A percentile compares a stretch with the other conserved stretches of the same genome.
Evolutionary conservation across 495 filamentous ascomycete species (phyloP).

Genomic region (Hypoxylon perforatum): DNA sequence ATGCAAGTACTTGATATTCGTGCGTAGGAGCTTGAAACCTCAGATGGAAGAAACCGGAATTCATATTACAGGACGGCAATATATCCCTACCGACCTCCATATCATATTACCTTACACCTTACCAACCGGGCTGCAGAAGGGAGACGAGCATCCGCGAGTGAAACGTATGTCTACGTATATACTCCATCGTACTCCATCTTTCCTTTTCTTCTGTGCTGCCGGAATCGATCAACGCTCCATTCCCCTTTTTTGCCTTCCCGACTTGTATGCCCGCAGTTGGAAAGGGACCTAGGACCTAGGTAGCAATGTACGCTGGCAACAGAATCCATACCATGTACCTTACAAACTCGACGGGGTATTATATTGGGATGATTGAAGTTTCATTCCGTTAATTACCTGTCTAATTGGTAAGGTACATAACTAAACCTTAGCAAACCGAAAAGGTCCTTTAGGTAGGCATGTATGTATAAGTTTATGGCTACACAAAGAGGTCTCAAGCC

Average conservation of each 20-base stretch:
- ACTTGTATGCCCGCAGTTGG: constrained; percentile 26
- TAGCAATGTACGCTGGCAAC: constrained; percentile 6
- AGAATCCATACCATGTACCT: constrained; percentile 6
- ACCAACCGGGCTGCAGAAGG: constrained; percentile 10
- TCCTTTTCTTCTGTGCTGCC: constrained; percentile 14
- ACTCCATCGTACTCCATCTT: neutral
- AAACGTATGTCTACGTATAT: constrained; percentile 3
- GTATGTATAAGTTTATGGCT: constrained; percentile 19
- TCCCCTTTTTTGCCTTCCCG: constrained; percentile 16
- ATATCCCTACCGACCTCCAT: constrained; percentile 26
- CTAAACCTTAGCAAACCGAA: neutral
- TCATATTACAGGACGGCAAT: constrained; percentile 30
- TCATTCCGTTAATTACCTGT: neutral
- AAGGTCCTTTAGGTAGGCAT: neutral
- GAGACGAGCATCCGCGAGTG: constrained; percentile 18
- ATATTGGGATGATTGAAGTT: neutral
- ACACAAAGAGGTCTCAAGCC: constrained; percentile 8
- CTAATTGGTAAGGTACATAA: constrained; percentile 23
- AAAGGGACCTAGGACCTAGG: too few relatives aligned
- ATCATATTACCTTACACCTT: constrained; percentile 34
- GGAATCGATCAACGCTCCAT: constrained; percentile 16
- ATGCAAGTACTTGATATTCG: constrained; percentile 22
- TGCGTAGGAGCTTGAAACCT: constrained; percentile 30
- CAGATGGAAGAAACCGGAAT: constrained; percentile 37
- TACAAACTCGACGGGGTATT: too few relatives aligned